A percentile compares a stretch with the other conserved stretches of the same genome.
These are phyloP conservation scores for Penicillium nucicola DNA, from an alignment of 495 filamentous ascomycete species.

Conservation along the genomic window DNA sequence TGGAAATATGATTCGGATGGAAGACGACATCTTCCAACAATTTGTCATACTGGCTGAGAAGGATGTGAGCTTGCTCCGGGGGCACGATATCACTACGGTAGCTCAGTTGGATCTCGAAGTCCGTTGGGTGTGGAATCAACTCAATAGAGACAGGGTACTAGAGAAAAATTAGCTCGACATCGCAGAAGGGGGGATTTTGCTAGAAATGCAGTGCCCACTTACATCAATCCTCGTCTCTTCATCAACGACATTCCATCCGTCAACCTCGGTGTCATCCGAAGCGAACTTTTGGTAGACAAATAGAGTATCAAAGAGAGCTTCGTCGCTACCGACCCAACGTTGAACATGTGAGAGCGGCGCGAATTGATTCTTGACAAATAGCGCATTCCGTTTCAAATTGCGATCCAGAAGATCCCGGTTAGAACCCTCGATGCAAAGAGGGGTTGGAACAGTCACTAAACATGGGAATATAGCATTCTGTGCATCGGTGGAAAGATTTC, in stretches of 20 bases:
- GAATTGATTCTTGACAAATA: slow-evolving; percentile 64
- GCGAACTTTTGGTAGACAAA: slow-evolving; percentile 71
- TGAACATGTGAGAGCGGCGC: slow-evolving; percentile 66
- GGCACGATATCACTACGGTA: slow-evolving; percentile 60
- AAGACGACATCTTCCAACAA: slow-evolving; percentile 27
- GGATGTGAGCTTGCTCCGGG: slow-evolving; percentile 50
- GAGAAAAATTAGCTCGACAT: slow-evolving; percentile 1
- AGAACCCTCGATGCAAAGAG: slow-evolving; percentile 43
- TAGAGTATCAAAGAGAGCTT: slow-evolving; percentile 71
- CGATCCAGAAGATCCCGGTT: slow-evolving; percentile 53
- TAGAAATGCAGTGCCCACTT: slow-evolving; percentile 19
- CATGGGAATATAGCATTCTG: slow-evolving; percentile 63
- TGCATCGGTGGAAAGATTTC: slow-evolving; percentile 51
- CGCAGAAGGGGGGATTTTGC: slow-evolving; percentile 10
- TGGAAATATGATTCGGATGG: slow-evolving; percentile 17
- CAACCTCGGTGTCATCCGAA: slow-evolving; percentile 4
- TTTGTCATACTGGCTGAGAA: slow-evolving; percentile 31
- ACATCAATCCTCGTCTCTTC: slow-evolving; percentile 57
- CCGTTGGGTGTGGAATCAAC: slow-evolving; percentile 49
- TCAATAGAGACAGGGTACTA: slow-evolving; percentile 72
- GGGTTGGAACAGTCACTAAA: slow-evolving; percentile 68
- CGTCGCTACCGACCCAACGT: slow-evolving; percentile 57
- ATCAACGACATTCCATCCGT: slow-evolving; percentile 45
- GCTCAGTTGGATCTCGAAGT: slow-evolving; percentile 58
- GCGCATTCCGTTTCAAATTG: slow-evolving; percentile 60